Base-by-base conservation (phyloP, 1,139 yeast genomes). In the Geotrichum citri-aurantii region DNA sequence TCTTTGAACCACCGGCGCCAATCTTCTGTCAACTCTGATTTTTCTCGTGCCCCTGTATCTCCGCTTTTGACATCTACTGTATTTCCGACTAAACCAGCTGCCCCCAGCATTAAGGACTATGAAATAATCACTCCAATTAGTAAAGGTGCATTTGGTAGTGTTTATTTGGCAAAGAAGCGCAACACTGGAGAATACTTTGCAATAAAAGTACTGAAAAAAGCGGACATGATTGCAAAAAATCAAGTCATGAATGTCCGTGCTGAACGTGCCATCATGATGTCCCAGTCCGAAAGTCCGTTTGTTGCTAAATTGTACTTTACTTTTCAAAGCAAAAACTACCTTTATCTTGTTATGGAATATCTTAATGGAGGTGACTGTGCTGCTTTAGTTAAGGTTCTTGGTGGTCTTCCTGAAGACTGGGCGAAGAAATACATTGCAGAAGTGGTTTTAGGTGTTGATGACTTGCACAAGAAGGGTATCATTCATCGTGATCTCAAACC, bases 71-170 rank as follows among this genome's bases (percentile, higher is more conserved):
- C 89, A 1, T 85, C 95, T 1, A 81, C 81, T 47, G 72, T 65
- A 54, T 79, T 85, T 0, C 67, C 81, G 0, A 56, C 67, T 5
- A 71, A 73, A 52, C 73, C 76, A 0, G 65, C 75, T 0, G 75
- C 79, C 2, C 93, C 95, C 0, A 85, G 90, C 1, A 91, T 92
- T 31, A 82, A 81, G 62, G 99, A 95, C 71, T 95, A 91, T 70
- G 97, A 90, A 65, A 84, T 93, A 42, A 77, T 95, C 59, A 91
- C 91, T 69, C 97, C 99, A 0, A 91, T 95, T 57, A 88, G 97
- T 69, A 89, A 90, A 69, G 99, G 99, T 37, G 99, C 99, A 0
- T 95, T 92, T 77, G 99, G 99, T 0, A 87, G 96, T 48, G 99
- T 95, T 0, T 93, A 85, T 69, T 76, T 95, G 19, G 93, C 97